Conservation (phyloP, 495 filamentous ascomycete genomes). For the Penicillium robsamsonii region DNA sequence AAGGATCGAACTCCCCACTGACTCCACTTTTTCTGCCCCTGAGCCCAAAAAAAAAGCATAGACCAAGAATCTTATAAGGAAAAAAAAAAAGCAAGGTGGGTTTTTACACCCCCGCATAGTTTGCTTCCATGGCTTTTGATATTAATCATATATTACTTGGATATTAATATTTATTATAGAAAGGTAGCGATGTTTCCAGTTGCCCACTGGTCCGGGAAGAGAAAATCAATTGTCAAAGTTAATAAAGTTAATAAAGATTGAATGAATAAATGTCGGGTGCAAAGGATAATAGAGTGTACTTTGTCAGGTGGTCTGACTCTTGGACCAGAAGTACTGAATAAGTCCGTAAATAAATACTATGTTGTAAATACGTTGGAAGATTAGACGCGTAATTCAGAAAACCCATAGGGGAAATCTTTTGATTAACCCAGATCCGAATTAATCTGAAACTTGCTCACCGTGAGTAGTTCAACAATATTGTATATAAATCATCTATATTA, state of each 20-base stretch:
- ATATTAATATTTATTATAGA: too few species aligned
- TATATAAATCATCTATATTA: too few species aligned
- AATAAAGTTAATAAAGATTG: too few species aligned
- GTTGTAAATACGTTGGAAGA: background rate
- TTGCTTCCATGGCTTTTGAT: background rate
- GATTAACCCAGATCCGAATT: slow-evolving; percentile 2
- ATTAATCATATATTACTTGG: background rate
- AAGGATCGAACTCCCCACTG: background rate
- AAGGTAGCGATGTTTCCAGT: too few species aligned
- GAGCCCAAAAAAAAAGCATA: slow-evolving; percentile 2
- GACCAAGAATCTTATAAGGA: background rate
- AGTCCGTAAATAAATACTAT: background rate
- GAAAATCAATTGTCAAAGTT: too few species aligned
- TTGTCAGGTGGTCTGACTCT: background rate
- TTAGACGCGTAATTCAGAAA: background rate
- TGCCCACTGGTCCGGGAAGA: too few species aligned
- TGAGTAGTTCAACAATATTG: background rate
- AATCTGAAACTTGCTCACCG: background rate
- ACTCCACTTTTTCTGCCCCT: slow-evolving; percentile 6
- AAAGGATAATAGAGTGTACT: too few species aligned
- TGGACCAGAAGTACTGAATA: background rate
- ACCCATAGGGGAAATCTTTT: background rate
- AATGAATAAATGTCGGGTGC: too few species aligned
- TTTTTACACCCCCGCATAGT: slow-evolving; percentile 18
- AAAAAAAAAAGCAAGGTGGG: background rate